Base-by-base conservation (phyloP, 805 yeast genomes). In the Suhomyces kilbournensis region DNA sequence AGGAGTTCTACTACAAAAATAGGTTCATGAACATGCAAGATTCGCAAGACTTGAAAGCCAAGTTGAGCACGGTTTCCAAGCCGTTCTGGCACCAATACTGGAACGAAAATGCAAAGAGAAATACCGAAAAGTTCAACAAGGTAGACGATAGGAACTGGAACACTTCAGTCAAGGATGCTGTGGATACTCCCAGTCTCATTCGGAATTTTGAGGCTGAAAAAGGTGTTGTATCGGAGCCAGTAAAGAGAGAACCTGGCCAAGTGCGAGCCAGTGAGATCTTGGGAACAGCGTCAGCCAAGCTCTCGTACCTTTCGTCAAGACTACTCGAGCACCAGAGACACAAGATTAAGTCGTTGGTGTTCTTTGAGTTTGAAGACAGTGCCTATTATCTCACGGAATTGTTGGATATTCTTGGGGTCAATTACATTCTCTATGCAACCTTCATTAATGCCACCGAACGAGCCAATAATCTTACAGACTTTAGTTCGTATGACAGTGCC, bases 361-460 rank as follows among this genome's bases (percentile, higher is more conserved):
- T 86, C 62, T 86, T 81, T 61, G 90, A 86, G 56, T 84, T 82
- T 64, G 89, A 84, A 62, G 90, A 86, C 56, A 77, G 83, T 46
- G 91, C 90, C 0, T 85, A 81, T 60, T 85, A 83, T 61, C 61
- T 86, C 26, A 78, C 88, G 0, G 92, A 86, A 57, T 70, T 83
- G 10, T 60, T 86, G 47, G 91, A 86, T 65, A 53, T 85, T 0
- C 56, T 84, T 15, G 90, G 91, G 0, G 62, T 85, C 17, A 74
- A 77, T 42, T 85, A 85, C 60, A 72, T 84, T 45, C 74, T 86
- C 60, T 86, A 86, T 67, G 84, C 90, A 0, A 78, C 90, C 0
- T 81, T 81, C 49, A 76, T 85, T 34, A 73, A 78, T 10, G 71
- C 79, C 12, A 56, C 65, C 1, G 75, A 81, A 55, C 66, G 91